These are phyloP conservation scores for Blastobotrys raffinosifermentans DNA, from an alignment of 1,139 yeast species.

Conservation along the genomic window DNA sequence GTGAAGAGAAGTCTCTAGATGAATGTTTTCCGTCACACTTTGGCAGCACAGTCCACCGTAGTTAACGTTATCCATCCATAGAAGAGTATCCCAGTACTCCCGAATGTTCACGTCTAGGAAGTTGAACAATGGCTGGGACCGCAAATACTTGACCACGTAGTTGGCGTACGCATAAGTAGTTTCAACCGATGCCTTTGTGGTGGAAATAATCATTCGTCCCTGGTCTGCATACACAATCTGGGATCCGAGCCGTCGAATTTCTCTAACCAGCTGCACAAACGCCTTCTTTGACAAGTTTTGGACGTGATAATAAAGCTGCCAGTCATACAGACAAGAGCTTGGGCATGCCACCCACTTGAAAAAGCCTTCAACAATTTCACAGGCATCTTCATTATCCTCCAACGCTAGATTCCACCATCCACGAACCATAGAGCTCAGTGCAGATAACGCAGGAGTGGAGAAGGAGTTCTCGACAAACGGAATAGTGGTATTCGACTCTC, in stretches of 20 bases:
- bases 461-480: conserved; percentile 54
- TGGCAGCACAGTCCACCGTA: conserved; percentile 78
- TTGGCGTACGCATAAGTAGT: conserved; percentile 93
- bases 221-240: conserved; percentile 75
- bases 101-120: conserved; percentile 70
- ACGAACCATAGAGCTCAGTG: conserved; percentile 69
- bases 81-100: conserved; percentile 81
- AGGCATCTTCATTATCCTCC: conserved; percentile 64
- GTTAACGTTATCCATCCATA: conserved; percentile 94
- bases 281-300: conserved; percentile 84
- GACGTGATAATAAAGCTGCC: conserved; percentile 76
- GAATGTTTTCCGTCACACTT: conserved; percentile 43
- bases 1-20: conserved; percentile 54
- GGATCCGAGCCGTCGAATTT: conserved; percentile 73
- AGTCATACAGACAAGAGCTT: conserved; percentile 68
- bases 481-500: conserved; percentile 20
- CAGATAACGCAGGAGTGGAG: conserved; percentile 66
- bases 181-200: conserved; percentile 73
- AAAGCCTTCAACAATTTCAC: conserved; percentile 74
- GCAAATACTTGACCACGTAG: conserved; percentile 69
- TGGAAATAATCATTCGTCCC: conserved; percentile 65
- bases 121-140: conserved; percentile 76
- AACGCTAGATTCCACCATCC: conserved; percentile 95
- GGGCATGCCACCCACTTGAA: conserved; percentile 84
- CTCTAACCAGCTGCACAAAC: conserved; percentile 72